A percentile compares a stretch with the other conserved stretches of the same genome.
Conservation (phyloP, 2,329 filamentous ascomycete genomes). For the Diaporthe batatas region DNA sequence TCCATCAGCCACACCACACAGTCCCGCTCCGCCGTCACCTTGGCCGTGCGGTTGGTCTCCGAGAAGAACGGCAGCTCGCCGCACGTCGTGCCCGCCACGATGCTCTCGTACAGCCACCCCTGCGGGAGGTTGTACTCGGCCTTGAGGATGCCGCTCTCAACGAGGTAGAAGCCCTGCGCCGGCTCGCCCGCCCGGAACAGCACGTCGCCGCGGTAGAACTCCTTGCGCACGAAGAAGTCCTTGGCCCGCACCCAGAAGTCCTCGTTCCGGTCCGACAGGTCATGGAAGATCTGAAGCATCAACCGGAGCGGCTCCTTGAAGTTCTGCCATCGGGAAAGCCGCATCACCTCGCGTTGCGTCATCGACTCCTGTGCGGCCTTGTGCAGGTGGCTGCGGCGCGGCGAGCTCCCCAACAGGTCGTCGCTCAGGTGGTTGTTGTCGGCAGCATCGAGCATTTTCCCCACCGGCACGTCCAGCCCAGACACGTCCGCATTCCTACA, state of each 20-base stretch:
- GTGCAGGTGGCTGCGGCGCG: slow-evolving; percentile 81
- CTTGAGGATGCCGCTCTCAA: slow-evolving; percentile 89
- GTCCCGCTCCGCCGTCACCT: slow-evolving; percentile 84
- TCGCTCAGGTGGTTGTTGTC: slow-evolving; percentile 52
- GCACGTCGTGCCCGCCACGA: slow-evolving; percentile 93
- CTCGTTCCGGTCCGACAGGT: slow-evolving; percentile 86
- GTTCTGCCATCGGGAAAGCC: slow-evolving; percentile 79
- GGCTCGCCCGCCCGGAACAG: slow-evolving; percentile 83
- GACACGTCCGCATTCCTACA: slow-evolving; percentile 58
- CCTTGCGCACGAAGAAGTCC: slow-evolving; percentile 79
- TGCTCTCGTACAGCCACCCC: slow-evolving; percentile 89
- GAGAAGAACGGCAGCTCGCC: slow-evolving; percentile 97
- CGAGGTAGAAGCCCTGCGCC: slow-evolving; percentile 87
- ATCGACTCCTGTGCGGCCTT: slow-evolving; percentile 83
- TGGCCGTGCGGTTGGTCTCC: slow-evolving; percentile 88
- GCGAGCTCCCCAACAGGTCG: slow-evolving; percentile 77
- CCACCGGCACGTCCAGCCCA: slow-evolving; percentile 64
- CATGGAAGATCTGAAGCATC: slow-evolving; percentile 95
- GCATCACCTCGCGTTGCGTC: slow-evolving; percentile 71
- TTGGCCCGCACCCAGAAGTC: slow-evolving; percentile 93
- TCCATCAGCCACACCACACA: slow-evolving; percentile 88
- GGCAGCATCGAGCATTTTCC: slow-evolving; percentile 63
- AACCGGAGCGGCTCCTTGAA: slow-evolving; percentile 93
- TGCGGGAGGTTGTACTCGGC: slow-evolving; percentile 94
- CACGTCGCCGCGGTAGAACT: slow-evolving; percentile 76